A percentile compares a stretch with the other conserved stretches of the same genome.
phyloP scores from a whole-genome alignment of 768 basidiomycete genomes.

The Amyloporia xantha region DNA sequence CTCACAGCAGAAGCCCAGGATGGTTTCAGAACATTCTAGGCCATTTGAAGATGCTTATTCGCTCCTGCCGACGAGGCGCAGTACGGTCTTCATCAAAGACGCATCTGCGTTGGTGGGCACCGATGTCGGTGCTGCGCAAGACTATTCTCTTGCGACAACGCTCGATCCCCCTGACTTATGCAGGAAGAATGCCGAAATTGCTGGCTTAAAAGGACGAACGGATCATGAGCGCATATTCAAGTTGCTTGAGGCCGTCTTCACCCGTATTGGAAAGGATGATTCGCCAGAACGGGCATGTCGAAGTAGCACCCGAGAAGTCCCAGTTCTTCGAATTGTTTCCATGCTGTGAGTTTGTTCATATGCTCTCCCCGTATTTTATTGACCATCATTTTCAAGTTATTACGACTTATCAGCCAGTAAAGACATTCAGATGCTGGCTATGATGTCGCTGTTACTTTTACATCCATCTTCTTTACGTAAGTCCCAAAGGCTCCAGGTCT shows the following conservation, averaged over 20 bases:
- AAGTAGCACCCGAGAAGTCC: background rate
- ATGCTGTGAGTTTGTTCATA: constrained; percentile 26
- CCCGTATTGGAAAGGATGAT: background rate
- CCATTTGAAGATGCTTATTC: constrained; percentile 38
- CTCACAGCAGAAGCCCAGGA: constrained; percentile 20
- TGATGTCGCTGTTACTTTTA: constrained; percentile 63
- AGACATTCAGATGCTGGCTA: constrained; percentile 79
- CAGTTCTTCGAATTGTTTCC: constrained; percentile 15
- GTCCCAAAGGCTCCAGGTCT: background rate
- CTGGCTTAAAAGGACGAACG: constrained; percentile 50
- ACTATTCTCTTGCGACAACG: constrained; percentile 45
- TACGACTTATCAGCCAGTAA: constrained; percentile 38
- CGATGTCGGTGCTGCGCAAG: constrained; percentile 52
- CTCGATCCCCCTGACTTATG: constrained; percentile 41
- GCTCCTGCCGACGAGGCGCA: constrained; percentile 40
- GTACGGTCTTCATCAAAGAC: constrained; percentile 52
- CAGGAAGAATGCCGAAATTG: constrained; percentile 51
- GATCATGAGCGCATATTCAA: constrained; percentile 69
- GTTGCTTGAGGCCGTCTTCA: constrained; percentile 46
- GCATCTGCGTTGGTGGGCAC: constrained; percentile 42
- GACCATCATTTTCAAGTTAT: too few species aligned
- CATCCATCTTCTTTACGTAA: constrained; percentile 12
- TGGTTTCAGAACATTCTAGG: constrained; percentile 34
- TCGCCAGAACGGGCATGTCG: background rate
- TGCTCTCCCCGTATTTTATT: too few species aligned